Evolutionary conservation across 139 green algal genomes (phyloP).

Genomic region (Volvox reticuliferus): DNA sequence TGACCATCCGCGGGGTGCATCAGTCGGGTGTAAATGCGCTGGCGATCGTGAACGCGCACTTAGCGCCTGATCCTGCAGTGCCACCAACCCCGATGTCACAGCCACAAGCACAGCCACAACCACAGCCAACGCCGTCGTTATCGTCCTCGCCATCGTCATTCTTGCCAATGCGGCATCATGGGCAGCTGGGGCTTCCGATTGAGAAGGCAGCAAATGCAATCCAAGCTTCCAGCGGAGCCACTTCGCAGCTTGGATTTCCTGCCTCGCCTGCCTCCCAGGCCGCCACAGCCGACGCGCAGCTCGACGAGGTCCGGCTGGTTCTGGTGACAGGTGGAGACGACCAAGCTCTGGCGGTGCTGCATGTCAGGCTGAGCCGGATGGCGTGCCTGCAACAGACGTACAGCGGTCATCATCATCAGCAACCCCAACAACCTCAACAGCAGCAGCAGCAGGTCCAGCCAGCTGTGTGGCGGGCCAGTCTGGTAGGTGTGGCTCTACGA

Average conservation of each 20-base stretch:
- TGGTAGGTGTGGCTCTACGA: background rate
- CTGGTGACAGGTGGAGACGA: constrained; percentile 42
- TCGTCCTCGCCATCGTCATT: too few species aligned
- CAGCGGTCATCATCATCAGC: background rate
- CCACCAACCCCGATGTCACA: background rate
- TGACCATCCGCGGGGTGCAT: constrained; percentile 23
- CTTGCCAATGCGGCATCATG: too few species aligned
- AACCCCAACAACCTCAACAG: background rate
- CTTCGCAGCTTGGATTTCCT: too few species aligned
- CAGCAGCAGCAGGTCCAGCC: background rate
- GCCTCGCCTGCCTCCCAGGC: too few species aligned
- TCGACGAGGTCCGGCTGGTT: background rate
- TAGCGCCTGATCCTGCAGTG: background rate
- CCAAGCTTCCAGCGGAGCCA: too few species aligned
- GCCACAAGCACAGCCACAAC: background rate
- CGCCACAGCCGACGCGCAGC: background rate
- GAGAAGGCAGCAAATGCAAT: too few species aligned
- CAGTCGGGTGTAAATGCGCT: constrained; percentile 41
- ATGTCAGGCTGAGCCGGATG: background rate
- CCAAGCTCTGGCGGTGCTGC: constrained; percentile 26
- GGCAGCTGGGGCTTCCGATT: too few species aligned
- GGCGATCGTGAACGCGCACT: background rate
- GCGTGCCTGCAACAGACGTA: background rate
- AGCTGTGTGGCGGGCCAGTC: background rate
- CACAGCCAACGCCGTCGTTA: background rate